Evolutionary conservation across 768 basidiomycete species (phyloP).

Genomic region (Multifurca ochricompacta): DNA sequence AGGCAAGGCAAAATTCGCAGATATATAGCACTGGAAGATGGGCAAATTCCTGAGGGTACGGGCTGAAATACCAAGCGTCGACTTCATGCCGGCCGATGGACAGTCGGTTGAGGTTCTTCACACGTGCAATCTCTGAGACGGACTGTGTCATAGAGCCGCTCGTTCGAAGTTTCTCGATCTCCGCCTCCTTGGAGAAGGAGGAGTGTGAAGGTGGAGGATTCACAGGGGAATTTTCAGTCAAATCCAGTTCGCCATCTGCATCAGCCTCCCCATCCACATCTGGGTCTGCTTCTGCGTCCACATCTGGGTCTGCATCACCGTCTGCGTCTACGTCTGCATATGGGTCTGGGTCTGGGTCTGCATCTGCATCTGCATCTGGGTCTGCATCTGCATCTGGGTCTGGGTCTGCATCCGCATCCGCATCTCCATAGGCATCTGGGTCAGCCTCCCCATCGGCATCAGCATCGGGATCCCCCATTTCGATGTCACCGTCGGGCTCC

Average conservation of each 20-base stretch:
- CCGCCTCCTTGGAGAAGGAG: constrained; percentile 92
- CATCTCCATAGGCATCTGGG: constrained; percentile 30
- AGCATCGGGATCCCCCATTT: constrained; percentile 53
- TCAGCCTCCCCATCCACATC: constrained; percentile 64
- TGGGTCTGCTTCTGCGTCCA: constrained; percentile 32
- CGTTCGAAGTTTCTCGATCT: constrained; percentile 96
- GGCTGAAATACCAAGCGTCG: constrained; percentile 99
- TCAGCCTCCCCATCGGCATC: constrained; percentile 41
- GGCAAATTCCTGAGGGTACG: constrained; percentile 97
- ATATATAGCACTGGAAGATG: constrained; percentile 92
- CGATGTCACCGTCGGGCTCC: constrained; percentile 13
- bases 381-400: constrained; percentile 44
- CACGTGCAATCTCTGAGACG: constrained; percentile 93
- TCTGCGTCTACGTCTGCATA: constrained; percentile 47
- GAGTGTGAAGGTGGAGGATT: constrained; percentile 45
- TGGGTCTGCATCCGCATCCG: constrained; percentile 26
- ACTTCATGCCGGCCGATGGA: constrained; percentile 96
- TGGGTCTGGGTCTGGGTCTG: constrained; percentile 28
- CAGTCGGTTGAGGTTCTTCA: constrained; percentile 95
- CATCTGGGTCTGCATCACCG: constrained; percentile 47
- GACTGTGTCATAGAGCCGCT: constrained; percentile 99
- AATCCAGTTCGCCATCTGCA: constrained; percentile 62
- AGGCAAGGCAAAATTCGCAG: constrained; percentile 97
- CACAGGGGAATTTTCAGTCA: constrained; percentile 44
- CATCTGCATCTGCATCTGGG: constrained; percentile 1